Percentiles rank a stretch among this genome's conserved stretches.
Evolutionary conservation across 2,329 filamentous ascomycete species (phyloP).

Genomic region (Sporothrix protearum): DNA sequence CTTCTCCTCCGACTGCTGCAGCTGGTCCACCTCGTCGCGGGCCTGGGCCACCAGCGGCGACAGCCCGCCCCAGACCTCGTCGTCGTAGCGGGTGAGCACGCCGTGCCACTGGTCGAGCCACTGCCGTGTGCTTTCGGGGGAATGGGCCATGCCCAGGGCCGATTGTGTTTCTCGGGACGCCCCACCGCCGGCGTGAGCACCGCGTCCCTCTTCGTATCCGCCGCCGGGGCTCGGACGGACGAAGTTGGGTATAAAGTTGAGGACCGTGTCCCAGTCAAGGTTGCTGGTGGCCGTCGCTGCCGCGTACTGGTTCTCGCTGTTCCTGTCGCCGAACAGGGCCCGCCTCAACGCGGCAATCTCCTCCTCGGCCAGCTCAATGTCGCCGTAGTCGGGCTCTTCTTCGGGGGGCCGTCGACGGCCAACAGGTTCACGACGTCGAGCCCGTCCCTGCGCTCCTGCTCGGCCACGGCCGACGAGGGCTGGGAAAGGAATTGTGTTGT

Average conservation of each 20-base stretch:
- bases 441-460: slow-evolving; percentile 40
- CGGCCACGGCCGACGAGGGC: slow-evolving; percentile 31
- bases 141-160: slow-evolving; percentile 42
- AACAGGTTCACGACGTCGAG: slow-evolving; percentile 42
- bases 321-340: slow-evolving; percentile 38
- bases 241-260: slow-evolving; percentile 52
- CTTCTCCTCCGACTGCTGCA: slow-evolving; percentile 33
- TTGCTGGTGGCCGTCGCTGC: slow-evolving; percentile 19
- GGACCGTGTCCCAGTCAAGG: slow-evolving; percentile 43
- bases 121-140: slow-evolving; percentile 38
- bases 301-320: neutral
- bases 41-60: slow-evolving; percentile 55
- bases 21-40: slow-evolving; percentile 50
- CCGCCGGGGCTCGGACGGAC: slow-evolving; percentile 31
- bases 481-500: neutral
- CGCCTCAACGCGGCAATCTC: slow-evolving; percentile 37
- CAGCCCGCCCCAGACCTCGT: slow-evolving; percentile 67
- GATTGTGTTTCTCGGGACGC: slow-evolving; percentile 22
- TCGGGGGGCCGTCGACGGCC: slow-evolving; percentile 25
- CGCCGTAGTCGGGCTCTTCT: slow-evolving; percentile 27
- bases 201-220: slow-evolving; percentile 26
- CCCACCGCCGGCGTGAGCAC: neutral
- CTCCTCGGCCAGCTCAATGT: slow-evolving; percentile 31
- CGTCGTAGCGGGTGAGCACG: slow-evolving; percentile 55
- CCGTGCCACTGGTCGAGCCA: slow-evolving; percentile 57